A percentile compares a stretch with the other conserved stretches of the same genome.
Evolutionary conservation across 2,329 filamentous ascomycete species (phyloP).

Genomic region (Botrytis porri): DNA sequence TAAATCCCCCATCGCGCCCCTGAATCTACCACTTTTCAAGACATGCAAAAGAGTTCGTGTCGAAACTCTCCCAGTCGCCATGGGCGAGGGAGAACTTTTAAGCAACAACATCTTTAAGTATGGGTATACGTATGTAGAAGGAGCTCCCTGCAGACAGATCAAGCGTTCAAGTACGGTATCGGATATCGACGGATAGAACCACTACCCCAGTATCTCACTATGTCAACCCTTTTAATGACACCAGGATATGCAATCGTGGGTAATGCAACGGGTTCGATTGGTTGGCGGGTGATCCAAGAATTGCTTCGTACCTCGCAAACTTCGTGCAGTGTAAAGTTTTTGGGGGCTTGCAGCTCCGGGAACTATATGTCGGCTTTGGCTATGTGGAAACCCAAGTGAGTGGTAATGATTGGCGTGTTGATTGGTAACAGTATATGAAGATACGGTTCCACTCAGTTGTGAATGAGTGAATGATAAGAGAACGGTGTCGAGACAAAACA

Average conservation of each 20-base stretch:
- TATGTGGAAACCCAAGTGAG: neutral
- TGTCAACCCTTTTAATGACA: neutral
- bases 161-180: slow-evolving; percentile 3
- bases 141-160: neutral
- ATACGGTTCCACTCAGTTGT: neutral
- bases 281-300: neutral
- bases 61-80: slow-evolving; percentile 10
- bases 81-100: neutral
- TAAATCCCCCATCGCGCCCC: neutral
- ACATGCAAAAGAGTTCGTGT: slow-evolving; percentile 6
- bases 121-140: neutral
- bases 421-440: slow-evolving; percentile 1
- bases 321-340: neutral
- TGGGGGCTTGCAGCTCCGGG: neutral
- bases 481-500: neutral
- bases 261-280: neutral
- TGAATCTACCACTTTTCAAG: slow-evolving; percentile 7
- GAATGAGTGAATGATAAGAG: neutral
- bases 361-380: neutral
- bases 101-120: slow-evolving; percentile 2
- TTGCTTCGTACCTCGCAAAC: neutral
- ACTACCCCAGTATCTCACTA: neutral
- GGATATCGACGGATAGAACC: neutral
- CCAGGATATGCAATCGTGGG: neutral
- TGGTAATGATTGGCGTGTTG: neutral